phyloP scores from a whole-genome alignment of 352 stramenopile species.

The Phytophthora citricola region DNA sequence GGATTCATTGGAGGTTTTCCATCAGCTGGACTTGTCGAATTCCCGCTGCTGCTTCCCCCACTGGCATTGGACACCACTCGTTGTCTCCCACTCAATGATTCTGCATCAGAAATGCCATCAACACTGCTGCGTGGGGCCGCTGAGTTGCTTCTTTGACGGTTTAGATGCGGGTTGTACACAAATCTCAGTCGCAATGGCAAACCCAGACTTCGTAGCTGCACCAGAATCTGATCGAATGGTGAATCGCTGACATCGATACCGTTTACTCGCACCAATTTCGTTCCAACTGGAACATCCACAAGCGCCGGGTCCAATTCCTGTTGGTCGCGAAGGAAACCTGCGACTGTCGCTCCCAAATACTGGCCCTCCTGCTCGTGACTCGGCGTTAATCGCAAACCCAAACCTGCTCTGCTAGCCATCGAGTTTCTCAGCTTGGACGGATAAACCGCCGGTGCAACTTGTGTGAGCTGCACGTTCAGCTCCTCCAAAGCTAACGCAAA shows the following conservation, averaged over 20 bases:
- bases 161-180: slow-evolving; percentile 61
- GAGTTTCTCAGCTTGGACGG: slow-evolving; percentile 77
- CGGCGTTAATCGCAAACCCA: slow-evolving; percentile 67
- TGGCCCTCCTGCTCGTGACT: slow-evolving; percentile 66
- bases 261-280: slow-evolving; percentile 78
- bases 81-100: slow-evolving; percentile 23
- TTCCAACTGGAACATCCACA: slow-evolving; percentile 62
- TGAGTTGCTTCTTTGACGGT: slow-evolving; percentile 34
- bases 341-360: slow-evolving; percentile 74
- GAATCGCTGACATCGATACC: slow-evolving; percentile 65
- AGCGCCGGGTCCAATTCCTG: slow-evolving; percentile 67
- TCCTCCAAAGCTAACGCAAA: slow-evolving; percentile 82
- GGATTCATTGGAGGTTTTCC: slow-evolving; percentile 5
- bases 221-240: slow-evolving; percentile 69
- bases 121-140: slow-evolving; percentile 15
- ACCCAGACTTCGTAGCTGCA: slow-evolving; percentile 50
- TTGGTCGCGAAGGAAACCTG: slow-evolving; percentile 68
- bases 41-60: slow-evolving; percentile 28
- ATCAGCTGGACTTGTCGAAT: slow-evolving; percentile 9
- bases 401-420: slow-evolving; percentile 51
- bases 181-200: slow-evolving; percentile 75
- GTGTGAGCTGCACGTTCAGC: slow-evolving; percentile 66
- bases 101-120: slow-evolving; percentile 8
- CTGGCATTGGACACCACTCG: slow-evolving; percentile 11
- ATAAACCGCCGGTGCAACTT: slow-evolving; percentile 51